These are phyloP conservation scores for Rhododendron griersonianum DNA, from an alignment of 148 eudicot species.

Conservation along the genomic window DNA sequence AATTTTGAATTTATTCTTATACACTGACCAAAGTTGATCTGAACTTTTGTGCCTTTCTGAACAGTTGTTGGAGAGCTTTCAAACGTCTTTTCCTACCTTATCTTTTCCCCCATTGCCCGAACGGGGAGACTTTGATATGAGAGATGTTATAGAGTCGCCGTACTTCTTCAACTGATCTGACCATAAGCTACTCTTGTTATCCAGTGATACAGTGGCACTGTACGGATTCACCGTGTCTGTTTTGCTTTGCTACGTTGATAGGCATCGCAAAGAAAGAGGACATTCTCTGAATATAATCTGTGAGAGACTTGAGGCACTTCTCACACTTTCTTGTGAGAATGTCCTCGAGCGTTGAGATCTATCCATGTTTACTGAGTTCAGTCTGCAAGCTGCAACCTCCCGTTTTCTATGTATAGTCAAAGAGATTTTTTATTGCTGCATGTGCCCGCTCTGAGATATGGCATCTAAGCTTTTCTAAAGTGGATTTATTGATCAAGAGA, in stretches of 20 bases:
- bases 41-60: constrained; percentile 10
- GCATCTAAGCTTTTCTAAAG: not conserved
- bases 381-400: not conserved
- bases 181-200: not conserved
- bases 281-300: not conserved
- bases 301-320: not conserved
- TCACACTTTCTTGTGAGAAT: not conserved
- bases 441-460: not conserved
- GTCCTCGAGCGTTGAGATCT: not conserved
- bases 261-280: constrained; percentile 3
- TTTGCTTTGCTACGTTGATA: not conserved
- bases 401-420: not conserved
- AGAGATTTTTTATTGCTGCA: not conserved
- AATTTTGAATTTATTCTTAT: not conserved
- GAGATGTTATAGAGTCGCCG: constrained; percentile 70
- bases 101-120: constrained; percentile 80
- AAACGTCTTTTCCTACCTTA: constrained; percentile 67
- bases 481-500: not conserved
- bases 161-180: constrained; percentile 84
- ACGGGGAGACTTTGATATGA: constrained; percentile 79
- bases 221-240: not conserved
- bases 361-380: not conserved
- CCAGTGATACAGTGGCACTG: not conserved
- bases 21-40: constrained; percentile 6
- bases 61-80: constrained; percentile 87